Evolutionary conservation across 2,329 filamentous ascomycete genomes (phyloP).

Genomic region (Aureobasidium musti): DNA sequence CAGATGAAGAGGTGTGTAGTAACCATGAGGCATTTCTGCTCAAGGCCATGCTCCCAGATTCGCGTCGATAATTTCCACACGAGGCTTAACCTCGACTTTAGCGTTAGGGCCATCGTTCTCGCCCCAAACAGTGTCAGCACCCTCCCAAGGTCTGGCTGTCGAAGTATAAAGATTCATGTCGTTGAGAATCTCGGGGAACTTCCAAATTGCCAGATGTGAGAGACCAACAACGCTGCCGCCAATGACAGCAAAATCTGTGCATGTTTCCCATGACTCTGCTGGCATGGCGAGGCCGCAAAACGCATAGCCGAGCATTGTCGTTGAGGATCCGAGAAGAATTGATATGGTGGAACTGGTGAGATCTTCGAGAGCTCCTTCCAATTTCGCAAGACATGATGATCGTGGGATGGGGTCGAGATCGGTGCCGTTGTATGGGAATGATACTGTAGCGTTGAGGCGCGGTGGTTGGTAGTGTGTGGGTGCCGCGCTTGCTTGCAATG

Average conservation of each 20-base stretch:
- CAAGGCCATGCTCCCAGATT: constrained; percentile 13
- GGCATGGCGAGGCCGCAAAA: constrained; percentile 13
- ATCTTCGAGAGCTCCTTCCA: constrained; percentile 4
- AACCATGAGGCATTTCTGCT: background rate
- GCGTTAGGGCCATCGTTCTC: background rate
- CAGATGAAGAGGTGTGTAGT: too few relatives aligned
- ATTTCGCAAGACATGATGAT: constrained; percentile 4
- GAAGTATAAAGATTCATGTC: constrained; percentile 7
- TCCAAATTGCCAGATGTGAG: constrained; percentile 19
- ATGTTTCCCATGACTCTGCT: constrained; percentile 15
- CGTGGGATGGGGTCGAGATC: background rate
- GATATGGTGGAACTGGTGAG: constrained; percentile 22
- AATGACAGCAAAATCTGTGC: constrained; percentile 20
- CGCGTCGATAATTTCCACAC: background rate
- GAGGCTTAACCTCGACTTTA: constrained; percentile 15
- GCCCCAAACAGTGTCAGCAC: background rate
- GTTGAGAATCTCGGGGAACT: constrained; percentile 7
- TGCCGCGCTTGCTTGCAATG: constrained; percentile 8
- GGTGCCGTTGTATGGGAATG: background rate
- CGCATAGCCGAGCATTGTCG: constrained; percentile 14
- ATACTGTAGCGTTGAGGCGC: background rate
- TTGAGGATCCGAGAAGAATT: constrained; percentile 16
- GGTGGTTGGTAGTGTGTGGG: constrained; percentile 6
- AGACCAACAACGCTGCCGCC: constrained; percentile 19
- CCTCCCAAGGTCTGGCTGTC: constrained; percentile 6